phyloP scores from a whole-genome alignment of 345 rosid genomes.

The Chamaenerion angustifolium region DNA sequence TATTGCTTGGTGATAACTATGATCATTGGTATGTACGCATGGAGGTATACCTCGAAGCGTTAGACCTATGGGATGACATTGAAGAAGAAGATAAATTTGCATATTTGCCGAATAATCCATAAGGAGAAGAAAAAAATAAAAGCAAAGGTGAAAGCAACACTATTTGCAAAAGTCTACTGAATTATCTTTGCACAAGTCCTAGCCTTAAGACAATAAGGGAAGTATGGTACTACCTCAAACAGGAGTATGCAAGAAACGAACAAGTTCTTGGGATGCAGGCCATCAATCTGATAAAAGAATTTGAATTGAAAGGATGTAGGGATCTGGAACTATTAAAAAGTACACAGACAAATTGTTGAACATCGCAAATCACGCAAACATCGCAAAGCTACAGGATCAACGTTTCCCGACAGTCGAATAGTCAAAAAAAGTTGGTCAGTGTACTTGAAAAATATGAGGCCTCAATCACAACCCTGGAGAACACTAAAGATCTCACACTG shows the following conservation, averaged over 20 bases:
- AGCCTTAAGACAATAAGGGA: conserved; percentile 3
- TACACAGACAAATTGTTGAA: not conserved
- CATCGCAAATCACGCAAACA: conserved; percentile 4
- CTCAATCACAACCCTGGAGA: conserved; percentile 1
- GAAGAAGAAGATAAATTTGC: conserved; percentile 6
- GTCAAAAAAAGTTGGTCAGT: conserved; percentile 7
- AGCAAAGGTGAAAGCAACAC: conserved; percentile 3
- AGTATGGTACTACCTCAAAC: conserved; percentile 8
- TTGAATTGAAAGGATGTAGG: conserved; percentile 6
- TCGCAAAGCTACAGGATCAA: not conserved
- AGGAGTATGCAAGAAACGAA: conserved; percentile 5
- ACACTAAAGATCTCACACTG: conserved; percentile 4
- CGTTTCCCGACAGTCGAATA: not conserved
- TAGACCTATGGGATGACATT: conserved; percentile 1
- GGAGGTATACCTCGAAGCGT: conserved; percentile 1
- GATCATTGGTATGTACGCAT: conserved; percentile 4
- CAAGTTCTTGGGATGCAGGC: conserved; percentile 5
- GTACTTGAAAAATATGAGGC: conserved; percentile 1
- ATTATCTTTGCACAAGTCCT: conserved; percentile 5
- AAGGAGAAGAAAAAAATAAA: conserved; percentile 8
- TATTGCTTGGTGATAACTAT: not conserved
- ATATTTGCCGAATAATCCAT: conserved; percentile 3
- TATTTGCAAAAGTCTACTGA: not conserved
- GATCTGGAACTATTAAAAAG: conserved; percentile 1
- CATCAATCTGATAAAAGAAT: conserved; percentile 4